Conservation (phyloP, 768 basidiomycete genomes). For the Mycena amicta region DNA sequence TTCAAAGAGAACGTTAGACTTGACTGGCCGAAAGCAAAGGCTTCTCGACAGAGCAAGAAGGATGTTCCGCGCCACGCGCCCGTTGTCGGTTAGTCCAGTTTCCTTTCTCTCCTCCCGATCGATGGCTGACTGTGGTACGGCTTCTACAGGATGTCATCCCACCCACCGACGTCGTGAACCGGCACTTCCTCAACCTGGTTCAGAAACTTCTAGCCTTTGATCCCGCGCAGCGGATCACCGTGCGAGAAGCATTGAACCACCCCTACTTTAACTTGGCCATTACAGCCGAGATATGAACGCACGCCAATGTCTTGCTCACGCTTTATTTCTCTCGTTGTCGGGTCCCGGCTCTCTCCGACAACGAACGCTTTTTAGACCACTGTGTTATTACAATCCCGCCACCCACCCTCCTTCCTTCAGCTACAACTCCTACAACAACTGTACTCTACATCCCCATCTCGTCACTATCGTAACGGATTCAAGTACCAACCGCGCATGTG, state of each 20-base stretch:
- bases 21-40: slow-evolving; percentile 90
- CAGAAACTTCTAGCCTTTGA: slow-evolving; percentile 88
- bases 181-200: slow-evolving; percentile 86
- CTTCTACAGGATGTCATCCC: slow-evolving; percentile 81
- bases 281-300: slow-evolving; percentile 63
- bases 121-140: no score
- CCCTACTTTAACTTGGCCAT: slow-evolving; percentile 79
- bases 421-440: slow-evolving; percentile 14
- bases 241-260: slow-evolving; percentile 85
- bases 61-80: slow-evolving; percentile 87
- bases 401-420: slow-evolving; percentile 17
- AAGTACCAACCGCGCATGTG: slow-evolving; percentile 18
- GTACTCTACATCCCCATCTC: slow-evolving; percentile 24
- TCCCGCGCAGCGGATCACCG: slow-evolving; percentile 84
- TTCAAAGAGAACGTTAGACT: slow-evolving; percentile 86
- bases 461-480: slow-evolving; percentile 22
- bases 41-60: slow-evolving; percentile 88
- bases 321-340: slow-evolving; percentile 24
- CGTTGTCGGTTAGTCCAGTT: slow-evolving; percentile 62
- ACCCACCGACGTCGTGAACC: slow-evolving; percentile 71
- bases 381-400: slow-evolving; percentile 28
- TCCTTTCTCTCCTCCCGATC: slow-evolving; percentile 9
- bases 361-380: neutral
- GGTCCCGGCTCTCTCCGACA: slow-evolving; percentile 17
- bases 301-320: slow-evolving; percentile 26